Conservation (phyloP, 2,329 filamentous ascomycete genomes). For the Pochonia chlamydosporia region DNA sequence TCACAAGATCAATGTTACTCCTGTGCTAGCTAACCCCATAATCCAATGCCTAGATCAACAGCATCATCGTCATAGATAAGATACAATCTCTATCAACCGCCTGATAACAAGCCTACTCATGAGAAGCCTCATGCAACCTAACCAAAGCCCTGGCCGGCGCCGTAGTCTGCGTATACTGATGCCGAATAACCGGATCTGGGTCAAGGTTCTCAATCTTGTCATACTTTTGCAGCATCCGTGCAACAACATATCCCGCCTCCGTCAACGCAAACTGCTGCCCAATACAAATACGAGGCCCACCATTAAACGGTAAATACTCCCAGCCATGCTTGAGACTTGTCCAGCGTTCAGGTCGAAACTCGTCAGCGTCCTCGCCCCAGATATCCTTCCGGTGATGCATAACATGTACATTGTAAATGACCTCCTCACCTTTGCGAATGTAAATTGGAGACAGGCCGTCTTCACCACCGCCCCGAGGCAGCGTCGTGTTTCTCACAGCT, state of each 20-base stretch:
- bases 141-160: too few relatives aligned
- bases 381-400: not conserved
- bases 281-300: conserved; percentile 66
- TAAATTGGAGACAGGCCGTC: conserved; percentile 42
- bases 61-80: too few relatives aligned
- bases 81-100: too few relatives aligned
- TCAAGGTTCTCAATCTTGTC: not conserved
- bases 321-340: conserved; percentile 54
- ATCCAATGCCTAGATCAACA: too few relatives aligned
- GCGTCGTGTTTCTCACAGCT: conserved; percentile 34
- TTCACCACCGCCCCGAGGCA: conserved; percentile 45
- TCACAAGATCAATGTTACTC: too few relatives aligned
- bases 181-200: too few relatives aligned
- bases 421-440: conserved; percentile 37
- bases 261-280: conserved; percentile 77
- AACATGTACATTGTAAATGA: conserved; percentile 25
- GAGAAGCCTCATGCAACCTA: too few relatives aligned
- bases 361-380: not conserved
- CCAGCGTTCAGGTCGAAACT: conserved; percentile 65
- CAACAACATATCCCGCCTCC: conserved; percentile 52
- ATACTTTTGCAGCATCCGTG: not conserved
- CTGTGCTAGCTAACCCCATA: too few relatives aligned
- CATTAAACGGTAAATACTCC: conserved; percentile 71
- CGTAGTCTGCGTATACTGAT: too few relatives aligned
- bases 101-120: too few relatives aligned